Evolutionary conservation across 2,329 filamentous ascomycete genomes (phyloP).

Genomic region (Claviceps fusiformis): DNA sequence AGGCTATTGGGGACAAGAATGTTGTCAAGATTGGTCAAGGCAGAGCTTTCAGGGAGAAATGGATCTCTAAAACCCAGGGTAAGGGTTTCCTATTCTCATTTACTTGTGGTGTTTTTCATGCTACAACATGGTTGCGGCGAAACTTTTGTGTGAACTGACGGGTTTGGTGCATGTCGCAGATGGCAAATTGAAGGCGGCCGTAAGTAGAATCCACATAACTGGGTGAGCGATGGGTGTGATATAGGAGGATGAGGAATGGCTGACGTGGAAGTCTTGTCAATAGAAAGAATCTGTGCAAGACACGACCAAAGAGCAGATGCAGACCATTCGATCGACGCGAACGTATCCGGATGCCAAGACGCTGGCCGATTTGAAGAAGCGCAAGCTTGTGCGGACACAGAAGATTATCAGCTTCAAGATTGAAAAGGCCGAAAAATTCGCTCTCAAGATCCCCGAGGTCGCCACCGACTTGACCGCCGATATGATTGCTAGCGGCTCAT

Average conservation of each 20-base stretch:
- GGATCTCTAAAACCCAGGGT: slow-evolving; percentile 50
- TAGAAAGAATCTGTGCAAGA: slow-evolving; percentile 66
- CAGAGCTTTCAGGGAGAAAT: slow-evolving; percentile 78
- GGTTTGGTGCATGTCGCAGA: slow-evolving; percentile 1
- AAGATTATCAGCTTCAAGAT: slow-evolving; percentile 81
- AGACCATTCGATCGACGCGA: slow-evolving; percentile 55
- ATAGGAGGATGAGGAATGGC: neutral
- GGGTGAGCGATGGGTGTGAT: too few species aligned
- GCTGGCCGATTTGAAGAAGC: slow-evolving; percentile 73
- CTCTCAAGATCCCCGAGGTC: slow-evolving; percentile 77
- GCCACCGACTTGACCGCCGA: slow-evolving; percentile 91
- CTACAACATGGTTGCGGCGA: too few species aligned
- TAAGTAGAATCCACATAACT: neutral
- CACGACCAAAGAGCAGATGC: slow-evolving; percentile 60
- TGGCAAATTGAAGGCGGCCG: slow-evolving; percentile 6
- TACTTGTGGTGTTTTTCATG: neutral
- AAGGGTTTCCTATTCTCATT: slow-evolving; percentile 14
- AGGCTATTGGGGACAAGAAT: slow-evolving; percentile 56
- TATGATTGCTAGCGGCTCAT: slow-evolving; percentile 75
- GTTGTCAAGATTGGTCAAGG: slow-evolving; percentile 78
- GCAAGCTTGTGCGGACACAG: slow-evolving; percentile 72
- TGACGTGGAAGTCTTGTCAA: neutral
- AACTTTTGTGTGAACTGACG: neutral
- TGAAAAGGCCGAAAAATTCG: slow-evolving; percentile 75
- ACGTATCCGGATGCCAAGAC: slow-evolving; percentile 59